Conservation (phyloP, 495 filamentous ascomycete species). For the Neurospora sublineolata region DNA sequence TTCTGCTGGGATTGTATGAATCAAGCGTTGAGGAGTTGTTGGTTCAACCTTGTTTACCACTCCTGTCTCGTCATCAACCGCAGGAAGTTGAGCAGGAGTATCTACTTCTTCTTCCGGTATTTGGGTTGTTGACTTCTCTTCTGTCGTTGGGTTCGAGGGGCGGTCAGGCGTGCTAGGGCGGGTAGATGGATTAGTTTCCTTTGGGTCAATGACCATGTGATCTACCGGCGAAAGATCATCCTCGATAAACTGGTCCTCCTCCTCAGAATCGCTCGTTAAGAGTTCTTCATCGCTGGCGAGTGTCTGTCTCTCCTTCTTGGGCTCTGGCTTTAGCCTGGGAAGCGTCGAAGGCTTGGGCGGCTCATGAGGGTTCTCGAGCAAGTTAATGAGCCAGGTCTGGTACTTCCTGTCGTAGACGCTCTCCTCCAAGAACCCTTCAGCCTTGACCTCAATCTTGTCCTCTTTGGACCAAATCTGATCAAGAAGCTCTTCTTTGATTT, state of each 20-base stretch:
- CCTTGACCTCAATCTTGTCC: slow-evolving; percentile 37
- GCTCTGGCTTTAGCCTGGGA: slow-evolving; percentile 16
- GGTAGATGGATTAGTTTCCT: neutral
- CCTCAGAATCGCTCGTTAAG: slow-evolving; percentile 34
- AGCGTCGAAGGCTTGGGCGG: slow-evolving; percentile 35
- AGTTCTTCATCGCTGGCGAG: slow-evolving; percentile 30
- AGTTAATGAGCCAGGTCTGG: slow-evolving; percentile 39
- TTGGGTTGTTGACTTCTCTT: neutral
- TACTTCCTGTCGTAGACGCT: slow-evolving; percentile 50
- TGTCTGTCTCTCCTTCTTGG: neutral
- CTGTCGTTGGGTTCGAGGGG: neutral
- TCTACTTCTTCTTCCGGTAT: neutral
- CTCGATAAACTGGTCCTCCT: slow-evolving; percentile 32
- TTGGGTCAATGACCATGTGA: neutral
- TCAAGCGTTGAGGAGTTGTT: neutral
- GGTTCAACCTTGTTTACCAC: neutral
- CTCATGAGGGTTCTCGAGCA: slow-evolving; percentile 37
- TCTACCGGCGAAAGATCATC: slow-evolving; percentile 11
- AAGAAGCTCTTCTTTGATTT: slow-evolving; percentile 38
- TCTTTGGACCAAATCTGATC: slow-evolving; percentile 37
- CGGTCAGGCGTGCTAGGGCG: neutral
- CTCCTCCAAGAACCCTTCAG: slow-evolving; percentile 40
- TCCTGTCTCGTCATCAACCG: neutral
- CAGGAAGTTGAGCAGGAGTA: neutral
- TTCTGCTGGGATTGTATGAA: neutral